phyloP scores from a whole-genome alignment of 164 flowering plant genomes.

The Dillenia turbinata region DNA sequence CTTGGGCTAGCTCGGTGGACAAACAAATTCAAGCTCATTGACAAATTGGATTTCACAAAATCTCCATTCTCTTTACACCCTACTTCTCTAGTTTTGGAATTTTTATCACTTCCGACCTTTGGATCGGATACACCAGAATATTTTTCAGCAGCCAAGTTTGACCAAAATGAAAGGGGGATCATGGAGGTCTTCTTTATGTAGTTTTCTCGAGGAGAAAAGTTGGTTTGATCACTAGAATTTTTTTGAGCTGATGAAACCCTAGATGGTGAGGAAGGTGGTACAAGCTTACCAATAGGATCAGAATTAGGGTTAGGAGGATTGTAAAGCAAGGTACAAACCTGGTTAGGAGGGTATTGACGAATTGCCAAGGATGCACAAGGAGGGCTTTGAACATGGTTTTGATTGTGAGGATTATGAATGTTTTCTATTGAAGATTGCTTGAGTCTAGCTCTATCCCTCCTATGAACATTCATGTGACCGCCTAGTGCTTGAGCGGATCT shows the following conservation, averaged over 20 bases:
- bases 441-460: slow-evolving; percentile 80
- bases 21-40: slow-evolving; percentile 33
- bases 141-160: slow-evolving; percentile 20
- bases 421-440: slow-evolving; percentile 44
- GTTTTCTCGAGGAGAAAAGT: slow-evolving; percentile 19
- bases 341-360: slow-evolving; percentile 25
- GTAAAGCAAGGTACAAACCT: slow-evolving; percentile 29
- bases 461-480: slow-evolving; percentile 94
- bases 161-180: slow-evolving; percentile 18
- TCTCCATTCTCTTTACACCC: slow-evolving; percentile 18
- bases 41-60: slow-evolving; percentile 20
- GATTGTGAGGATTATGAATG: slow-evolving; percentile 20
- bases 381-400: slow-evolving; percentile 10
- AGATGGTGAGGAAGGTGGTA: slow-evolving; percentile 29
- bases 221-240: slow-evolving; percentile 12
- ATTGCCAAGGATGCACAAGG: slow-evolving; percentile 15
- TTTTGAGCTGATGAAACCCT: slow-evolving; percentile 35
- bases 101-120: slow-evolving; percentile 24
- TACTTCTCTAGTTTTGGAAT: slow-evolving; percentile 7
- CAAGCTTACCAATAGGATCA: slow-evolving; percentile 13
- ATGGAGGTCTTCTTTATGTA: slow-evolving; percentile 11
- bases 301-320: slow-evolving; percentile 49
- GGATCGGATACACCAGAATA: slow-evolving; percentile 16
- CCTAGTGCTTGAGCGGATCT: slow-evolving; percentile 96
- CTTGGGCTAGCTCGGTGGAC: slow-evolving; percentile 13